Evolutionary conservation across 2,329 filamentous ascomycete species (phyloP).

Genomic region (Didymosphaeria variabile): DNA sequence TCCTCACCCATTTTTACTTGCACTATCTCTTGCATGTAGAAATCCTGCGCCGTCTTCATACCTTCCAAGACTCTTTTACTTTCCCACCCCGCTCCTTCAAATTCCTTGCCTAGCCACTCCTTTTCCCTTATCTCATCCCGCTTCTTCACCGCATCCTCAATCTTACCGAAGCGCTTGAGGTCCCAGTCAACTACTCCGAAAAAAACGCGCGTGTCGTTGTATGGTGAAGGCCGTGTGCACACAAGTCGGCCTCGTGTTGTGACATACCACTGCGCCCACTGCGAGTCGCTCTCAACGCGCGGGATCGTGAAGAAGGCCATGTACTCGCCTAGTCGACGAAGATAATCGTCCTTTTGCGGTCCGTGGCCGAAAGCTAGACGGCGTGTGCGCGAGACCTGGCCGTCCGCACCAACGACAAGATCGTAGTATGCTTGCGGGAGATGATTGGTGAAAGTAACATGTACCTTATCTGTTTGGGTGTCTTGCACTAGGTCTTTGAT

Average conservation of each 20-base stretch:
- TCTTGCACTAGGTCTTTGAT: slow-evolving; percentile 42
- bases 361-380: slow-evolving; percentile 36
- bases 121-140: slow-evolving; percentile 28
- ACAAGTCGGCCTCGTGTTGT: slow-evolving; percentile 31
- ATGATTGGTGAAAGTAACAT: slow-evolving; percentile 51
- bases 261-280: slow-evolving; percentile 39
- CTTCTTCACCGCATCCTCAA: slow-evolving; percentile 25
- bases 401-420: slow-evolving; percentile 43
- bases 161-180: slow-evolving; percentile 29
- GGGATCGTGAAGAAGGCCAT: slow-evolving; percentile 45
- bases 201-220: slow-evolving; percentile 31
- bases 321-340: slow-evolving; percentile 37
- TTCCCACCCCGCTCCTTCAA: slow-evolving; percentile 51
- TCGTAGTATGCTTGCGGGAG: slow-evolving; percentile 29
- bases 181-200: slow-evolving; percentile 29
- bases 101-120: slow-evolving; percentile 36
- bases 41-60: slow-evolving; percentile 53
- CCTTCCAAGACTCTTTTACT: slow-evolving; percentile 47
- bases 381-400: slow-evolving; percentile 41
- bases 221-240: slow-evolving; percentile 35
- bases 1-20: slow-evolving; percentile 47
- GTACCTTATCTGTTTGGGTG: slow-evolving; percentile 39
- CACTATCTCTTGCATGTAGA: slow-evolving; percentile 56
- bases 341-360: slow-evolving; percentile 29
- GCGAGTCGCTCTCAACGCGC: slow-evolving; percentile 26